Evolutionary conservation across 108 stramenopile genomes (phyloP), one percentile per base, ranked within the genome.

Genomic region (Skeletonema tropicum): DNA sequence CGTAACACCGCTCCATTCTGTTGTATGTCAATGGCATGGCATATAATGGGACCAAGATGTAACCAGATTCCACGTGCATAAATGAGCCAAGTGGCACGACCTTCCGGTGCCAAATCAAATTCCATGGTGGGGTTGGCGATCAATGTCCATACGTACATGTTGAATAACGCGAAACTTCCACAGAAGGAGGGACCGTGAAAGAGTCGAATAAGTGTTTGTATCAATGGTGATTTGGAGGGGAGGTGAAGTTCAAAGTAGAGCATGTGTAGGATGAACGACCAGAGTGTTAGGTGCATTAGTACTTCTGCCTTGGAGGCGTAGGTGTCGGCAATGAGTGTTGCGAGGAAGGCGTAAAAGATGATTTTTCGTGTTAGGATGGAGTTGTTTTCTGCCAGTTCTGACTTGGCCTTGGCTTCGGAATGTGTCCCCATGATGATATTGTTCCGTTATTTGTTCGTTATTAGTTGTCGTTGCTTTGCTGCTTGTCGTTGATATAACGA

Each of bases 71-170:
- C 73, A n/a, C 73, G 64, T 29, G 66, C 49, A 66, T 74, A 74
- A 23, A 74, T 59, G 13, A 74, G 49, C 41, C 45, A 55, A 7
- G 42, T 59, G 21, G 73, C 31, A 25, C 73, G 41, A 19, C 73
- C 73, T 17, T 39, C 25, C 3, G 73, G 73, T 17, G 73, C 73
- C 65, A 74, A 66, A 52, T 74, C 73, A 55, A 74, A 74, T 32
- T 74, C 73, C 73, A 74, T 74, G 14, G 29, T 33, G 12, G 73
- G 73, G 59, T 74, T 74, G 45, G 66, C 73, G 3, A 66, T 66
- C 25, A 74, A 19, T 74, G 73, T 74, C 73, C 73, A 74, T n/a
- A 66, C 6, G 30, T 74, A 74, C 48, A 66, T 66, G 23, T 35
- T 14, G 36, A 66, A 74, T 3, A 74, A 65, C 6, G 73, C 73